Percentiles rank a stretch among this genome's conserved stretches.
Evolutionary conservation across 768 basidiomycete genomes (phyloP).

Genomic region (Holtermanniella nyarrowii): DNA sequence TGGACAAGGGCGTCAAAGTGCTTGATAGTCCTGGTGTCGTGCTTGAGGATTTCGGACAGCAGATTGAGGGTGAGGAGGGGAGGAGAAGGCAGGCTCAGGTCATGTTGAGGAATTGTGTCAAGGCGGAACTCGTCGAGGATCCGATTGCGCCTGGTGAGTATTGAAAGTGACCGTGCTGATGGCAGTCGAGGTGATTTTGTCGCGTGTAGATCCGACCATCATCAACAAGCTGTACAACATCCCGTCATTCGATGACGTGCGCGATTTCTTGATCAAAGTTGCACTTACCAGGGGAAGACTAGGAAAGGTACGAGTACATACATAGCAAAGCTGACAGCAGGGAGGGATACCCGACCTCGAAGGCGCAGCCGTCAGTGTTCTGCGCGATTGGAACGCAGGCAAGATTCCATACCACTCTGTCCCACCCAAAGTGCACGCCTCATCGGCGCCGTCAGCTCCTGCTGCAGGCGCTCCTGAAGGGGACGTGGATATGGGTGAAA

Average conservation of each 20-base stretch:
- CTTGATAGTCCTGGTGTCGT: slow-evolving; percentile 98
- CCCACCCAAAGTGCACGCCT: slow-evolving; percentile 70
- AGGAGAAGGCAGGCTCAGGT: slow-evolving; percentile 50
- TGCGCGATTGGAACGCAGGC: slow-evolving; percentile 91
- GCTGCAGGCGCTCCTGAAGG: slow-evolving; percentile 20
- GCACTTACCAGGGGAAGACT: slow-evolving; percentile 73
- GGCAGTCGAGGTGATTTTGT: slow-evolving; percentile 75
- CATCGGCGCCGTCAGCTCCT: slow-evolving; percentile 51
- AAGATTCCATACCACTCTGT: slow-evolving; percentile 81
- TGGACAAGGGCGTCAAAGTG: slow-evolving; percentile 84
- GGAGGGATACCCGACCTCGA: slow-evolving; percentile 85
- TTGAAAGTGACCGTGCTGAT: background rate
- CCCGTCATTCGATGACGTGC: slow-evolving; percentile 57
- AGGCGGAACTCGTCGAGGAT: slow-evolving; percentile 82
- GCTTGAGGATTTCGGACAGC: slow-evolving; percentile 65
- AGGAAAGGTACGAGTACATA: slow-evolving; percentile 54
- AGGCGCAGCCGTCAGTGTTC: slow-evolving; percentile 65
- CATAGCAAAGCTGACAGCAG: slow-evolving; percentile 40
- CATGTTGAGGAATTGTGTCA: slow-evolving; percentile 76
- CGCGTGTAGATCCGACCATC: slow-evolving; percentile 58
- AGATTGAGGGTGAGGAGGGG: slow-evolving; percentile 31
- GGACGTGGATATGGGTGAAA: slow-evolving; percentile 64
- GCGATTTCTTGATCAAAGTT: slow-evolving; percentile 83
- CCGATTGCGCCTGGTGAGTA: slow-evolving; percentile 72
- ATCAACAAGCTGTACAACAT: slow-evolving; percentile 77